Base-by-base conservation (phyloP, 306 rosid species). In the Vigna nakashimae region DNA sequence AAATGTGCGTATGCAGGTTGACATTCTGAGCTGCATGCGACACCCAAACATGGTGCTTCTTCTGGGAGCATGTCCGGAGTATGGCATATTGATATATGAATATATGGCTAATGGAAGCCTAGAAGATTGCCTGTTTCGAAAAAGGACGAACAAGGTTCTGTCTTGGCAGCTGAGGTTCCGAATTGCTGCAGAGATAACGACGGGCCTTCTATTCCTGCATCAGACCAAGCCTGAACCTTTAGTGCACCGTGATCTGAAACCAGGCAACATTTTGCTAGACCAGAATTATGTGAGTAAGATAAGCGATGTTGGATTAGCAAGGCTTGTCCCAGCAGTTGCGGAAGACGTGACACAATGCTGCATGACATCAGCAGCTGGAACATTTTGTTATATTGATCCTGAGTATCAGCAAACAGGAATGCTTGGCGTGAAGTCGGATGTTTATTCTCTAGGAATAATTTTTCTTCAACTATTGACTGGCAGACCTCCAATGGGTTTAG, bases 31-130 rank as follows among this genome's bases (percentile, higher is more conserved):
- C 72, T 88, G 97, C 88, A 91, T 95, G 80, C 90, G 99, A 71
- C 99, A 95, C 86, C 99, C 99, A 70, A 89, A 95, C 86, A 92
- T 95, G 98, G 99, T 95, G 74, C 96, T 95, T 45, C 97, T 95
- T 74, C 87, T 95, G 32, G 99, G 99, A 77, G 99, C 96, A 10
- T 95, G 99, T 83, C 99, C 99, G 0, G 97, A 95, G 83, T 91
- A 89, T 52, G 96, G 99, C 56, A 72, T 91, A 74, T 82, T 92
- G 34, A 87, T 92, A 4, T 95, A 95, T 42, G 98, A 95, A 78
- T 83, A 95, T 79, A 89, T 95, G 99, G 95, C 97, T 4, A 95
- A 92, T 51, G 99, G 99, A 87, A 95, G 99, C 84, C 81, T 95
- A 65, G 98, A 95, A 0, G 91, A 95, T 49, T 82, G 97, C 51